Conservation (phyloP, 768 basidiomycete genomes). For the Kwoniella dejecticola region DNA sequence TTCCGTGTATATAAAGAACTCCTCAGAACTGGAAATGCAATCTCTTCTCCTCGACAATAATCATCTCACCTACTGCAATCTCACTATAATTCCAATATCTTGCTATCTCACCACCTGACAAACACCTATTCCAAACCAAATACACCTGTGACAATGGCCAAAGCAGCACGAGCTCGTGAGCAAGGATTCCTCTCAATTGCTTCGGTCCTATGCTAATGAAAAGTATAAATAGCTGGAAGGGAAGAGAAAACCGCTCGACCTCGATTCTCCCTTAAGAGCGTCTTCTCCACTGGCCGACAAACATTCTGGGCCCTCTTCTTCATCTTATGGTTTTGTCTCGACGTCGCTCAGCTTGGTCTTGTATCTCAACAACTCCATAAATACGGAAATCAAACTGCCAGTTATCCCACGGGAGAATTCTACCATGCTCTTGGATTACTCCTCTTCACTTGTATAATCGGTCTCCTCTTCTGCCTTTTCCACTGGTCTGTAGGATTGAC, state of each 20-base stretch:
- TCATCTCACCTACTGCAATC: too few species aligned
- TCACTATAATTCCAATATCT: too few species aligned
- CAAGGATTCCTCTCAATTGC: not conserved
- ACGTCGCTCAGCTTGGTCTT: conserved; percentile 35
- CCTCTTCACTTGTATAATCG: conserved; percentile 35
- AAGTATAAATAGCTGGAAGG: conserved; percentile 6
- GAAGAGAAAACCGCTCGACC: not conserved
- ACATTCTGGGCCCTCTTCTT: conserved; percentile 37
- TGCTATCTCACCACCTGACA: too few species aligned
- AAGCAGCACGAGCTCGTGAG: conserved; percentile 7
- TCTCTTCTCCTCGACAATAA: too few species aligned
- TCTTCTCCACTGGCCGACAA: conserved; percentile 35
- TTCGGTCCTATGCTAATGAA: not conserved
- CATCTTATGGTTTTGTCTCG: conserved; percentile 37
- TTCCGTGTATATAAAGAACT: not conserved
- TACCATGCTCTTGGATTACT: conserved; percentile 38
- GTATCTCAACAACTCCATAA: conserved; percentile 43
- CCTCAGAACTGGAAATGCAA: not conserved
- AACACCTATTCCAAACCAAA: too few species aligned
- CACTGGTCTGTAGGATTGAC: conserved; percentile 30
- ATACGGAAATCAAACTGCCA: conserved; percentile 21
- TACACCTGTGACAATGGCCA: conserved; percentile 12
- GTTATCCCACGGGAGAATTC: conserved; percentile 29
- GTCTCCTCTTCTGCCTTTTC: conserved; percentile 38
- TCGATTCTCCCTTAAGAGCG: conserved; percentile 7